These are phyloP conservation scores for Cenchrus americanus DNA, from an alignment of 176 grass and related monocot genomes.

Conservation along the genomic window DNA sequence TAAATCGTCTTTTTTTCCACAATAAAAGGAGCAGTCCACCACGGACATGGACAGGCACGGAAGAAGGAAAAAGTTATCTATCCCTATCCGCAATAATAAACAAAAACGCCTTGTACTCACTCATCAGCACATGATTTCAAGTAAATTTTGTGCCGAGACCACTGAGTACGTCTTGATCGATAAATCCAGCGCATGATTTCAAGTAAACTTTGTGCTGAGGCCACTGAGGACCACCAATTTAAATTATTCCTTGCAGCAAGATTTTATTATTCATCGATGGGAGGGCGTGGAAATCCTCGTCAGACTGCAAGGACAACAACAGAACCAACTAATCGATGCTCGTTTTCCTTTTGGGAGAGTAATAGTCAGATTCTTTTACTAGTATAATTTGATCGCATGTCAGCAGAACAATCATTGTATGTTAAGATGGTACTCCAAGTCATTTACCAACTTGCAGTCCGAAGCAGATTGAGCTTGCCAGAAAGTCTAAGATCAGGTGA, in stretches of 20 bases:
- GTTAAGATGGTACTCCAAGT: background rate
- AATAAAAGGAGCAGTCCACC: slow-evolving; percentile 18
- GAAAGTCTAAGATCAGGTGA: background rate
- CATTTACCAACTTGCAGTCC: background rate
- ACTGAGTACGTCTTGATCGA: background rate
- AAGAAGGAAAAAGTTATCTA: slow-evolving; percentile 18
- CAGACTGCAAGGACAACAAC: slow-evolving; percentile 8
- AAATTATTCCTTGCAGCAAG: background rate
- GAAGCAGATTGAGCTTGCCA: background rate
- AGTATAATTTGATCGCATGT: background rate
- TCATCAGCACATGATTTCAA: background rate
- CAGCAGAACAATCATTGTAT: background rate
- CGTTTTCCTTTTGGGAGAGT: background rate
- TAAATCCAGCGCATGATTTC: background rate
- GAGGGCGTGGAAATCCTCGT: slow-evolving; percentile 14
- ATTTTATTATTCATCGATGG: background rate
- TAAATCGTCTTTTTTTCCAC: slow-evolving; percentile 38
- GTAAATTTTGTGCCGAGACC: background rate
- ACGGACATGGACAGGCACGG: slow-evolving; percentile 16
- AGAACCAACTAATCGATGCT: background rate
- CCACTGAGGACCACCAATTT: background rate
- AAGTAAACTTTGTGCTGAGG: background rate
- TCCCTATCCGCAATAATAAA: slow-evolving; percentile 10
- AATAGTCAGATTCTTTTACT: background rate
- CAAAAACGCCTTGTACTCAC: background rate